Conservation (phyloP, 1,284 basidiomycete species). For the Wolfiporia cocos region DNA sequence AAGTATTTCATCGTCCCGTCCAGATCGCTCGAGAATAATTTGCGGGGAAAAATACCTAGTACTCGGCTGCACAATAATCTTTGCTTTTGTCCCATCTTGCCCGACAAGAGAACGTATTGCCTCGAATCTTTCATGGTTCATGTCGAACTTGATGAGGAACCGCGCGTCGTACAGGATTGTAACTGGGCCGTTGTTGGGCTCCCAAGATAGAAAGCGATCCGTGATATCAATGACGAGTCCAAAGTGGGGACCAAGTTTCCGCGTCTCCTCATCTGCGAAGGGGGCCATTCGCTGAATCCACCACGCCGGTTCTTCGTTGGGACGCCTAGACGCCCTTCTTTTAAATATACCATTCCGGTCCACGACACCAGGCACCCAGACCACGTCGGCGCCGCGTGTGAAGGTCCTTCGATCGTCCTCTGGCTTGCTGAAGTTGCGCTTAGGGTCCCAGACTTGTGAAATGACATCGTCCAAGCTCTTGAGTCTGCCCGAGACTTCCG, state of each 20-base stretch:
- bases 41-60: constrained; percentile 44
- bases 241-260: background rate
- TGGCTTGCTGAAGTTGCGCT: background rate
- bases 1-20: constrained; percentile 7
- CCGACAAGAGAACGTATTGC: constrained; percentile 1
- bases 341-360: constrained; percentile 9
- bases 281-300: constrained; percentile 24
- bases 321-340: background rate
- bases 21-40: constrained; percentile 25
- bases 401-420: constrained; percentile 29
- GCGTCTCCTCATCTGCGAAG: constrained; percentile 1
- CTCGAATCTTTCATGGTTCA: constrained; percentile 26
- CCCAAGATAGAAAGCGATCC: constrained; percentile 18
- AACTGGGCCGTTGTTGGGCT: constrained; percentile 18
- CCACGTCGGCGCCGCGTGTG: constrained; percentile 50
- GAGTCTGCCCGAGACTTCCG: constrained; percentile 49
- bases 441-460: constrained; percentile 34
- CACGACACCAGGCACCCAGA: constrained; percentile 49
- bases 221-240: constrained; percentile 32
- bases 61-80: constrained; percentile 30
- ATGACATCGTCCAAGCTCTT: constrained; percentile 40
- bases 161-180: constrained; percentile 52
- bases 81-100: constrained; percentile 7
- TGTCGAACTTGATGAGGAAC: constrained; percentile 44
- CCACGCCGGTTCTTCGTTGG: constrained; percentile 16